Percentiles rank a stretch among this genome's conserved stretches.
Evolutionary conservation across 805 yeast genomes (phyloP).

Genomic region (Ogataea corticis): DNA sequence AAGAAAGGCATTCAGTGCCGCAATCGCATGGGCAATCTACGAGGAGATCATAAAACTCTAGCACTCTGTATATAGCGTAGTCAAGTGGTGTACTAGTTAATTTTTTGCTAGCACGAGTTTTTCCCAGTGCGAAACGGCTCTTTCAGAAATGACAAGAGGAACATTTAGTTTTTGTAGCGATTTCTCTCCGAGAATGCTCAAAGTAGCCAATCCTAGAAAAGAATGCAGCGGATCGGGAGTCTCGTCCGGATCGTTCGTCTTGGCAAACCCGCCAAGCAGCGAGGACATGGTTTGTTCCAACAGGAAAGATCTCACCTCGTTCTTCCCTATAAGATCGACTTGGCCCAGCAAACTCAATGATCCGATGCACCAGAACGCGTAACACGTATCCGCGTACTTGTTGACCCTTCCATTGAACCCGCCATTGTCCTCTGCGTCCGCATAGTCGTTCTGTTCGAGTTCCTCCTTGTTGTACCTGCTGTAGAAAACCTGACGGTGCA

Average conservation of each 20-base stretch:
- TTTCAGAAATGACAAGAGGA: conserved; percentile 26
- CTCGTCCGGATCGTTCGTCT: conserved; percentile 53
- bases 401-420: conserved; percentile 88
- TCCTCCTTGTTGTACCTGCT: conserved; percentile 33
- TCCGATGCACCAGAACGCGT: conserved; percentile 79
- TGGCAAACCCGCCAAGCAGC: conserved; percentile 76
- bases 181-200: conserved; percentile 37
- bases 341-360: conserved; percentile 47
- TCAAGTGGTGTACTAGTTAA: too few species aligned
- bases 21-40: conserved; percentile 95
- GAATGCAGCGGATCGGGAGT: conserved; percentile 71
- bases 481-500: conserved; percentile 59
- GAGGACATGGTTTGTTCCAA: conserved; percentile 57
- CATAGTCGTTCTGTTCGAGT: conserved; percentile 28
- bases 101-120: too few species aligned
- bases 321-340: conserved; percentile 36
- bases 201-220: conserved; percentile 57
- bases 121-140: conserved; percentile 22
- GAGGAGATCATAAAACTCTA: conserved; percentile 71
- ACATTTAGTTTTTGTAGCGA: conserved; percentile 18
- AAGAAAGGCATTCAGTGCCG: conserved; percentile 88
- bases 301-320: conserved; percentile 44
- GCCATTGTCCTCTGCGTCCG: conserved; percentile 58
- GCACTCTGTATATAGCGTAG: conserved; percentile 5
- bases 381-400: conserved; percentile 84